Percentiles rank a stretch among this genome's conserved stretches.
Conservation (phyloP, 208 protist species). For the Leptomonas pyrrhocoris region DNA sequence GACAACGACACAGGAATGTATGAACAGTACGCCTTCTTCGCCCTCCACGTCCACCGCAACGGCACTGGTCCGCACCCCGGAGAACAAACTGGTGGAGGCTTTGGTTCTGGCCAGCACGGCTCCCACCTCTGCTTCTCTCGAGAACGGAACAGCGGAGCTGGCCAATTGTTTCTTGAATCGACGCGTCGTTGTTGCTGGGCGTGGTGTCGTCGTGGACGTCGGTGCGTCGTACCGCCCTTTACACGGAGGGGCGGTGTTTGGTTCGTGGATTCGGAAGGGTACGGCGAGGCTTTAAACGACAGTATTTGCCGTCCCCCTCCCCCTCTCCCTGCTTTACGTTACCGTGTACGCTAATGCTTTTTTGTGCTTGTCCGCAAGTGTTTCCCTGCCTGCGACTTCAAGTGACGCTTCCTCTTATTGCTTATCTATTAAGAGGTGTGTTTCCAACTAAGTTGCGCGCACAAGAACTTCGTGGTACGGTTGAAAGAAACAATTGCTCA, state of each 20-base stretch:
- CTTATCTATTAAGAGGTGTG: too few relatives aligned
- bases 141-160: slow-evolving; percentile 22
- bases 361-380: too few relatives aligned
- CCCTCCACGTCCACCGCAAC: slow-evolving; percentile 1
- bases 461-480: too few relatives aligned
- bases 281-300: background rate
- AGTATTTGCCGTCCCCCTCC: background rate
- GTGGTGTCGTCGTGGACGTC: slow-evolving; percentile 36
- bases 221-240: background rate
- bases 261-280: slow-evolving; percentile 25
- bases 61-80: slow-evolving; percentile 18
- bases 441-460: too few relatives aligned
- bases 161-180: slow-evolving; percentile 36
- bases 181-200: slow-evolving; percentile 17
- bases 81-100: slow-evolving; percentile 29
- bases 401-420: too few relatives aligned
- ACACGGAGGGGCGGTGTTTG: slow-evolving; percentile 9
- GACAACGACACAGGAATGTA: background rate
- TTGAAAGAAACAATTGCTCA: too few relatives aligned
- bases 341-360: too few relatives aligned
- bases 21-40: too few relatives aligned
- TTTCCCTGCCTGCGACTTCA: too few relatives aligned
- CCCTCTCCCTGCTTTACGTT: background rate
- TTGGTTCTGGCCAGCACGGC: slow-evolving; percentile 26
- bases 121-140: background rate